Conservation (phyloP, 1,284 basidiomycete species). For the Phlebopus sp. region DNA sequence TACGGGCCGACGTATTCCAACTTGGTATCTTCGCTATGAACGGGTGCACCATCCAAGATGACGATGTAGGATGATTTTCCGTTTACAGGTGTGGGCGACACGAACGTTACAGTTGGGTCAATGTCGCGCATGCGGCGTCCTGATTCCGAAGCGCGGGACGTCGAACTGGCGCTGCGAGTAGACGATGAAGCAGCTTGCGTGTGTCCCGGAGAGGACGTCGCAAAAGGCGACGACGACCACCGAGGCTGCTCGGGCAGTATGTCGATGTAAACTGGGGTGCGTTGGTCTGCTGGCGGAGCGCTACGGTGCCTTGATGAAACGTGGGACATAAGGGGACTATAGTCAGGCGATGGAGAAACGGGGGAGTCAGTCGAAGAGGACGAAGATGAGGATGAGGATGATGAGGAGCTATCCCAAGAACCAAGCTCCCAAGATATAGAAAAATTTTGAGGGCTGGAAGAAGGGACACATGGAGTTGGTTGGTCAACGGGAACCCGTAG, state of each 20-base stretch:
- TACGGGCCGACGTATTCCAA: conserved; percentile 40
- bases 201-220: conserved; percentile 10
- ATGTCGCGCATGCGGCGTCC: conserved; percentile 55
- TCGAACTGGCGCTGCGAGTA: conserved; percentile 25
- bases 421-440: conserved; percentile 34
- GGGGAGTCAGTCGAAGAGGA: conserved; percentile 37
- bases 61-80: conserved; percentile 57
- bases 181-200: conserved; percentile 12
- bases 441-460: conserved; percentile 25
- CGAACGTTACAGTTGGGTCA: conserved; percentile 62
- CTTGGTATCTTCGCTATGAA: conserved; percentile 48
- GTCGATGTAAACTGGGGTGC: conserved; percentile 57
- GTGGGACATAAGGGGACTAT: conserved; percentile 25
- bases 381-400: conserved; percentile 39
- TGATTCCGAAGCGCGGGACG: no score
- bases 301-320: conserved; percentile 21
- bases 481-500: conserved; percentile 16
- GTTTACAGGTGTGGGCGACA: conserved; percentile 40
- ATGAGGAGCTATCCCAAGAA: conserved; percentile 37
- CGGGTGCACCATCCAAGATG: conserved; percentile 43
- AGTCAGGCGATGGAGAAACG: conserved; percentile 36
- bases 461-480: conserved; percentile 13
- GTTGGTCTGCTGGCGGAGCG: conserved; percentile 30
- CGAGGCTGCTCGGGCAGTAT: conserved; percentile 40
- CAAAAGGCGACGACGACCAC: conserved; percentile 19